Evolutionary conservation across 352 stramenopile species (phyloP).

Genomic region (Globisporangium emineosum): DNA sequence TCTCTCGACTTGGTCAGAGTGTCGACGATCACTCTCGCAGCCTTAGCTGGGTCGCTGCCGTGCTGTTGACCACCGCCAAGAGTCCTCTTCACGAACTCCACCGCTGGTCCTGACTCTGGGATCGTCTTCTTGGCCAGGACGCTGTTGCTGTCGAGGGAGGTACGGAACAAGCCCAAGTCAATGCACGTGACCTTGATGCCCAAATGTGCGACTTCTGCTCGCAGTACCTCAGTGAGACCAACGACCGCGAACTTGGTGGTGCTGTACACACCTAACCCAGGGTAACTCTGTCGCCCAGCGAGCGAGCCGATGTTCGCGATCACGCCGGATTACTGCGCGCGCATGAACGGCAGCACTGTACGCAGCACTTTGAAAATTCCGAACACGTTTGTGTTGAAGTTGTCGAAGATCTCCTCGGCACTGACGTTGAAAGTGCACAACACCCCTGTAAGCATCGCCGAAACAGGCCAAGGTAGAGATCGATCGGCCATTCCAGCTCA

Average conservation of each 20-base stretch:
- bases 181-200: constrained; percentile 41
- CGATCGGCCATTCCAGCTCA: too few species aligned
- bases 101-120: constrained; percentile 24
- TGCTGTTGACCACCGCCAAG: not conserved
- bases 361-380: constrained; percentile 32
- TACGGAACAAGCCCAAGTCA: constrained; percentile 38
- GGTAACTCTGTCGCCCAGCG: constrained; percentile 27
- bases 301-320: constrained; percentile 45
- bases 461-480: too few species aligned
- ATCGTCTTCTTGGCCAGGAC: constrained; percentile 22
- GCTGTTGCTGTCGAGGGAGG: constrained; percentile 26
- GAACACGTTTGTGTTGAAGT: constrained; percentile 51
- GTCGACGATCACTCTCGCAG: not conserved
- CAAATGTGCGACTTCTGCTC: constrained; percentile 28
- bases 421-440: too few species aligned
- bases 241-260: constrained; percentile 43
- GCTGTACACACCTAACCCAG: constrained; percentile 31
- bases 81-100: constrained; percentile 22
- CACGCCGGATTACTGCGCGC: constrained; percentile 25
- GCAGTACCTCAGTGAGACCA: constrained; percentile 29
- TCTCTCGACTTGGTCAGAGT: constrained; percentile 2
- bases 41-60: constrained; percentile 3
- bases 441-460: too few species aligned
- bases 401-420: constrained; percentile 29
- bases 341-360: constrained; percentile 39